A percentile compares a stretch with the other conserved stretches of the same genome.
Conservation (phyloP, 768 basidiomycete species). For the Chiua virens region DNA sequence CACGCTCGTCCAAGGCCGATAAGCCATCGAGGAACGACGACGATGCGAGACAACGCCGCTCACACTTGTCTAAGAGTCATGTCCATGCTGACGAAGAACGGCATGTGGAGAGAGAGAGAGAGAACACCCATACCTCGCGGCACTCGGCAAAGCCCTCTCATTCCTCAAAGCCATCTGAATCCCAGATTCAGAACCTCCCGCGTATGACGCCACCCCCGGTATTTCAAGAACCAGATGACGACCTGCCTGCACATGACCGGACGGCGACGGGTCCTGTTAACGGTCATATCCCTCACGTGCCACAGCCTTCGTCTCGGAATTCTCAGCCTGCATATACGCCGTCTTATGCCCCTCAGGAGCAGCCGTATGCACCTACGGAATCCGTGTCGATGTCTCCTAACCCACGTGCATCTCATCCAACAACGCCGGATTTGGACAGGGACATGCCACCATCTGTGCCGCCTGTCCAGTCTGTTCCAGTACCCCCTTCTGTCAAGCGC, state of each 20-base stretch:
- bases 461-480: constrained; percentile 27
- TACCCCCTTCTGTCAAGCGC: constrained; percentile 71
- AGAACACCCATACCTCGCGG: constrained; percentile 35
- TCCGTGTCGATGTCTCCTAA: constrained; percentile 1
- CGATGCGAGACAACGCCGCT: constrained; percentile 45
- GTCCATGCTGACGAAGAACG: constrained; percentile 37
- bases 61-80: constrained; percentile 44
- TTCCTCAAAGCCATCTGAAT: constrained; percentile 37
- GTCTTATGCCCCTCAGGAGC: constrained; percentile 2
- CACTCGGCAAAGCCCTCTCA: constrained; percentile 45
- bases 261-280: constrained; percentile 5
- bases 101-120: constrained; percentile 38
- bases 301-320: constrained; percentile 17
- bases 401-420: constrained; percentile 13
- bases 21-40: constrained; percentile 40
- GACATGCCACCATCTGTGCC: constrained; percentile 28
- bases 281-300: constrained; percentile 7
- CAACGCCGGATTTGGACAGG: constrained; percentile 20
- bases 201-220: constrained; percentile 30
- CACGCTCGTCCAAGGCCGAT: constrained; percentile 54
- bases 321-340: constrained; percentile 9
- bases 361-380: constrained; percentile 10
- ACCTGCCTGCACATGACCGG: constrained; percentile 17
- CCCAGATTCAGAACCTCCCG: constrained; percentile 26
- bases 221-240: constrained; percentile 34